Evolutionary conservation across 2,329 filamentous ascomycete genomes (phyloP), one percentile per base, ranked within the genome.

Genomic region (Neodidymelliopsis sp.): DNA sequence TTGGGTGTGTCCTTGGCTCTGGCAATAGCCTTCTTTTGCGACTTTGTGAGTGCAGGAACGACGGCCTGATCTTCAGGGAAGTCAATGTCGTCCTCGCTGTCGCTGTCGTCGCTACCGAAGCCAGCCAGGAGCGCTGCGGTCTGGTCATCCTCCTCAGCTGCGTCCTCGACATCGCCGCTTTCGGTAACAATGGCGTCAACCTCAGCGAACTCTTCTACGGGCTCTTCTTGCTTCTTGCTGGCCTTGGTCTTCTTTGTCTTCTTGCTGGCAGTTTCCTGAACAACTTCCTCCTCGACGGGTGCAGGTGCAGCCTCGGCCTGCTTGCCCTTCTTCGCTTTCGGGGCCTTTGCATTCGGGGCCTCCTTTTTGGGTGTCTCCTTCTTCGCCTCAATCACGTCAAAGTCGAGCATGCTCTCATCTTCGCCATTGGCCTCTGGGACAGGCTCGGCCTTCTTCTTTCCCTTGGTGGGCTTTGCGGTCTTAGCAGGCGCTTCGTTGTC

Each of bases 91-190:
- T 74, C 66, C 36, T 74, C 71, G 7, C 66, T 63, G 10, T 72
- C 73, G 5, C 60, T 60, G 6, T 74, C 73, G 49, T 75, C 75
- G 63, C 74, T 77, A 41, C 77, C 77, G 62, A 81, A 81, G 43
- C 79, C 79, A 52, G 77, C 76, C 19, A 81, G 74, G 13, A 81
- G 71, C 6, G 75, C 77, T n/a, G 75, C 76, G 22, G 77, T 80
- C 60, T 80, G 77, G 60, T 79, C 77, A 28, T 76, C 76, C 15
- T 69, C 70, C 11, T 73, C 69, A 6, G 37, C 52, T 22, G 59
- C 59, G 12, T 60, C 60, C 6, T 56, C 58, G 23, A 53, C 56
- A 34, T 61, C 59, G 7, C 49, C 57, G 9, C 44, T 44, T 6
- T 44, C 55, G 3, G 38, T 44, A 23, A 46, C 34, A 11, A 51